These are phyloP conservation scores for Solanum etuberosum DNA, from an alignment of 257 asterid species.

Conservation along the genomic window DNA sequence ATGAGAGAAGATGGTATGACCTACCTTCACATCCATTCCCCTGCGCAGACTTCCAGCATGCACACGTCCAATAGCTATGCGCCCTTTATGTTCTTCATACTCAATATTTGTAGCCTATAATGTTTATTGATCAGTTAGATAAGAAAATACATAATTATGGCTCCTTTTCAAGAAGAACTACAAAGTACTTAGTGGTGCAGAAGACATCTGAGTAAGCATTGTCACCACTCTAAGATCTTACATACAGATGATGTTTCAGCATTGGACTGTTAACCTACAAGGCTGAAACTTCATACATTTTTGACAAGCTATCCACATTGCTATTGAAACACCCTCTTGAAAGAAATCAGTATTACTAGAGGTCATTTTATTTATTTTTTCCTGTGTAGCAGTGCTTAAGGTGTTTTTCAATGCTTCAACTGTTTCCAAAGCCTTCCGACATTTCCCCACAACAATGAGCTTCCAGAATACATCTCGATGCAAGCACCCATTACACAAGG, in stretches of 20 bases:
- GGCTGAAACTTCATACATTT: background rate
- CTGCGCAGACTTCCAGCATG: slow-evolving; percentile 76
- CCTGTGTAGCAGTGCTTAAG: background rate
- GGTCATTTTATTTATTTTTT: background rate
- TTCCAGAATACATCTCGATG: background rate
- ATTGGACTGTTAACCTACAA: background rate
- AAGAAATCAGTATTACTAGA: background rate
- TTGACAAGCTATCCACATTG: background rate
- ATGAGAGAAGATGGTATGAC: slow-evolving; percentile 2
- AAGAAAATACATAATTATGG: background rate
- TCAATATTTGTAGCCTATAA: slow-evolving; percentile 87
- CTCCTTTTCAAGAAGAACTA: background rate
- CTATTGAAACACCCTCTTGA: background rate
- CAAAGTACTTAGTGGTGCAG: background rate
- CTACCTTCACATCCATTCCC: slow-evolving; percentile 96
- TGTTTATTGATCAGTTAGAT: background rate
- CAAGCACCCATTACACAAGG: background rate
- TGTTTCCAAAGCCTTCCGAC: background rate
- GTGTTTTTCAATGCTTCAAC: background rate
- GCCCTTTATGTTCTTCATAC: slow-evolving; percentile 95
- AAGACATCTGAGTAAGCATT: background rate
- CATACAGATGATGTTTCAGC: background rate
- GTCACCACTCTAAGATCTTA: background rate
- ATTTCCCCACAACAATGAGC: background rate
- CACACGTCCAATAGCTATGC: slow-evolving; percentile 95